Evolutionary conservation across 225 moss, liverwort and hornwort species (phyloP), one percentile per base, ranked within the genome.

Genomic region (Straminergon stramineum): DNA sequence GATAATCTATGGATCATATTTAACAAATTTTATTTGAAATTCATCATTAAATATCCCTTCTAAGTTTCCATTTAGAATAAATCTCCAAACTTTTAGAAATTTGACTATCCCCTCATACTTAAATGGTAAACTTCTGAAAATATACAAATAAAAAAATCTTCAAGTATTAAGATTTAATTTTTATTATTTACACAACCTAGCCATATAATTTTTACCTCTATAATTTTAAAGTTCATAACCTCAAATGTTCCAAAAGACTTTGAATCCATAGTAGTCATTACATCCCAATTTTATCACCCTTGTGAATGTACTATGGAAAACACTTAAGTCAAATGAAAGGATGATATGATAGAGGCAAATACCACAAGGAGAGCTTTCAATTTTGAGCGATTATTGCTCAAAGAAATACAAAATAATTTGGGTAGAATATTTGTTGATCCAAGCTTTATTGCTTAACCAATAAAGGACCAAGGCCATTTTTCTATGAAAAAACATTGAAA

Each of bases 291-390:
- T 71, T 43, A 27, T 2, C 2, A 39, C 3, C 43, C 17, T 39
- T 9, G 4, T 41, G 2, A 39, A 24, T 24, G 18, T 39, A 14
- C 15, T 43, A 3, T 43, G 3, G 1, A 2, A 73, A 41, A 28
- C 0, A 28, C 0, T 27, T 71, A 7, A 41, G 1, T 27, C 5
- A 15, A 61, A 0, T 71, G 4, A 23, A 39, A 39, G 0, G 14
- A 70, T 70, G 23, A 24, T 8, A 70, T 41, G 5, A 43, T 27
- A 41, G 5, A 9, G 2, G 1, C 4, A 27, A 71, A 43, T 27
- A 41, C 27, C 15, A 43, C 1, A 27, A 43, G 43, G 1, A 2
- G 1, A 43, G 27, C 27, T 41, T 71, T 41, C 15, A 43, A 71
- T 9, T 27, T 43, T 71, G 9, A 43, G 5, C 5, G 28, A 73